phyloP scores from a whole-genome alignment of 257 asterid species.

The Salvia miltiorrhiza region DNA sequence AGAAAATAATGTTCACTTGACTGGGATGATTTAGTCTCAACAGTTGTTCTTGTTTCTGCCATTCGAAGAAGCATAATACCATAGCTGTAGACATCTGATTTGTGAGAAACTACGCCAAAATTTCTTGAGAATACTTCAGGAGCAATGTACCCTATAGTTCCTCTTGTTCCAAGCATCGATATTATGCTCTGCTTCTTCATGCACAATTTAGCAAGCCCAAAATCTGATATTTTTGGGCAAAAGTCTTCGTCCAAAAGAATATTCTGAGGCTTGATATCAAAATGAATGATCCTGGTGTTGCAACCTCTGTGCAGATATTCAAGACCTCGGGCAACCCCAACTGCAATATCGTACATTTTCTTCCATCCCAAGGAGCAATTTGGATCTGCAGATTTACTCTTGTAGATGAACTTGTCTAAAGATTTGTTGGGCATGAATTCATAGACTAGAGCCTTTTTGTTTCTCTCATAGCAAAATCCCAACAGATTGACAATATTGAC shows the following conservation, averaged over 20 bases:
- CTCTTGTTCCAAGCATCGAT: slow-evolving; percentile 46
- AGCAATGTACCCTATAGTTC: slow-evolving; percentile 68
- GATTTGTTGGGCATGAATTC: slow-evolving; percentile 70
- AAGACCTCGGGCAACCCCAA: slow-evolving; percentile 65
- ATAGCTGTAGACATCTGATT: slow-evolving; percentile 69
- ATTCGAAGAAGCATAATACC: slow-evolving; percentile 74
- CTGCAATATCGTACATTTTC: slow-evolving; percentile 40
- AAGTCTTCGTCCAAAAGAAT: slow-evolving; percentile 61
- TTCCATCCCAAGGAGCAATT: slow-evolving; percentile 39
- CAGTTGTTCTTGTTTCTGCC: slow-evolving; percentile 41
- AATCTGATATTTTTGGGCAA: slow-evolving; percentile 68
- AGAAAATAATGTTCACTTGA: slow-evolving; percentile 43
- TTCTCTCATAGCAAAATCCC: slow-evolving; percentile 46
- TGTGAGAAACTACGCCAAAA: slow-evolving; percentile 57
- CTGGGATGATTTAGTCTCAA: slow-evolving; percentile 15
- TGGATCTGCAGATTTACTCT: slow-evolving; percentile 10
- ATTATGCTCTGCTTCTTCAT: slow-evolving; percentile 44
- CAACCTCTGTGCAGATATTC: slow-evolving; percentile 69
- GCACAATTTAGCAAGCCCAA: slow-evolving; percentile 59
- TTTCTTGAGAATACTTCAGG: slow-evolving; percentile 61
- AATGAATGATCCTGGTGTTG: slow-evolving; percentile 62
- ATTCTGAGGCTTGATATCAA: slow-evolving; percentile 73
- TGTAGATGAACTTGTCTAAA: slow-evolving; percentile 49
- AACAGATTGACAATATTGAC: slow-evolving; percentile 59
- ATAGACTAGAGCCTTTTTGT: slow-evolving; percentile 43